Evolutionary conservation across 345 rosid species (phyloP).

Genomic region (Trapa bicornis): DNA sequence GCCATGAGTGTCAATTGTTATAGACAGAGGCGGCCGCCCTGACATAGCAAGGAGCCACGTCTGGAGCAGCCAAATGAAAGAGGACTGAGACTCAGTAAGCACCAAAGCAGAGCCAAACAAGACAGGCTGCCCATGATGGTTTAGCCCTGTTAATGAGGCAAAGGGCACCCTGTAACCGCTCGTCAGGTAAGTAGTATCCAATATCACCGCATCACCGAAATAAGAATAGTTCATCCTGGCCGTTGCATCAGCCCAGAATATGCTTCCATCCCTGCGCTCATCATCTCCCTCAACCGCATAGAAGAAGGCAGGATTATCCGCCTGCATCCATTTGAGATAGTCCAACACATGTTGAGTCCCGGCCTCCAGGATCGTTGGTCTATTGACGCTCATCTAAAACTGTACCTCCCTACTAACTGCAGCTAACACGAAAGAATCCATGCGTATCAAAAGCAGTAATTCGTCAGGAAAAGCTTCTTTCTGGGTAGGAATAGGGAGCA

Average conservation of each 20-base stretch:
- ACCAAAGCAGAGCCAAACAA: slow-evolving; percentile 62
- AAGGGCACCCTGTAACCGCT: slow-evolving; percentile 41
- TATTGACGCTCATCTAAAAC: slow-evolving; percentile 6
- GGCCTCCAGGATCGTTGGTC: slow-evolving; percentile 31
- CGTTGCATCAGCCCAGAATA: slow-evolving; percentile 64
- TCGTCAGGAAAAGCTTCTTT: background rate
- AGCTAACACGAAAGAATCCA: background rate
- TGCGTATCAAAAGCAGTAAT: background rate
- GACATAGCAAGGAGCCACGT: slow-evolving; percentile 73
- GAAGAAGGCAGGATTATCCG: slow-evolving; percentile 50
- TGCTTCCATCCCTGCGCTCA: slow-evolving; percentile 29
- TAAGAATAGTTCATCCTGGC: slow-evolving; percentile 38
- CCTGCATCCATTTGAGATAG: slow-evolving; percentile 48
- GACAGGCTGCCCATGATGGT: slow-evolving; percentile 68
- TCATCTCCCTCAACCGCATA: slow-evolving; percentile 40
- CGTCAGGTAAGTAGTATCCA: slow-evolving; percentile 38
- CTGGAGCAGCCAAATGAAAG: slow-evolving; percentile 55
- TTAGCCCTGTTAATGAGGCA: slow-evolving; percentile 58
- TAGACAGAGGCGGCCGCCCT: slow-evolving; percentile 44
- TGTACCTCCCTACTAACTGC: background rate
- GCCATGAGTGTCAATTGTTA: slow-evolving; percentile 57
- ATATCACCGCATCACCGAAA: slow-evolving; percentile 51
- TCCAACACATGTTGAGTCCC: slow-evolving; percentile 51
- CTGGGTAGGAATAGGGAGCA: background rate
- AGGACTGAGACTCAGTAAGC: slow-evolving; percentile 48